Conservation (phyloP, 805 yeast species). For the Yarrowia osloensis region DNA sequence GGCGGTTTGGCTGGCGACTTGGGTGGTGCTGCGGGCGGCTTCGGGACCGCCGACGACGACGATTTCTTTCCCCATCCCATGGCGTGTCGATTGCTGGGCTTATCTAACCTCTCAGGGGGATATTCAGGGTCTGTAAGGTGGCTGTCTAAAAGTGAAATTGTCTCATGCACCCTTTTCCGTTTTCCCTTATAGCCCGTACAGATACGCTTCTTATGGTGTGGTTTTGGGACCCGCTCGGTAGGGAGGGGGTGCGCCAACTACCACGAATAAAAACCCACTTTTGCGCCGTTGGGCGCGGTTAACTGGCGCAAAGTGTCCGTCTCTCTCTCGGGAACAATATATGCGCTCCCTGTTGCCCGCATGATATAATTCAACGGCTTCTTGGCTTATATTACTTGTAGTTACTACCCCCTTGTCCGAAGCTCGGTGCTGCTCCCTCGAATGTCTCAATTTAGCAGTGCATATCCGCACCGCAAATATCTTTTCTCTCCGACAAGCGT, state of each 20-base stretch:
- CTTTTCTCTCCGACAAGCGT: neutral
- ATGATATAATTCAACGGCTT: conserved; percentile 3
- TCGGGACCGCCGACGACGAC: neutral
- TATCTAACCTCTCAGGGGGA: neutral
- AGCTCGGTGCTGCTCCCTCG: neutral
- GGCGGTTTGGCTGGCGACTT: neutral
- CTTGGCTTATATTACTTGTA: neutral
- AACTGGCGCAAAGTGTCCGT: neutral
- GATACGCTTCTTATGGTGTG: conserved; percentile 6
- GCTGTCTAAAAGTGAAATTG: conserved; percentile 11
- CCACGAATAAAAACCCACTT: neutral
- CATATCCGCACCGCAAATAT: conserved; percentile 15
- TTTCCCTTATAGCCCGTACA: neutral
- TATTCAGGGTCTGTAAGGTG: neutral
- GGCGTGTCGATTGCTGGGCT: neutral
- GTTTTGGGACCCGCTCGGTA: neutral
- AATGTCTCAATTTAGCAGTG: conserved; percentile 10
- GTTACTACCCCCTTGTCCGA: neutral
- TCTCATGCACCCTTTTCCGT: conserved; percentile 18
- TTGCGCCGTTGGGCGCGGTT: neutral
- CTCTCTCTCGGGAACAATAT: neutral
- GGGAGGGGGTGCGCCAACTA: neutral
- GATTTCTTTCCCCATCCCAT: conserved; percentile 25
- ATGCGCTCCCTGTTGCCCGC: neutral
- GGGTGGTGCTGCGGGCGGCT: neutral